A percentile compares a stretch with the other conserved stretches of the same genome.
Conservation (phyloP, 1,139 yeast genomes). For the Hyphopichia wangnamkhiaoensis region DNA sequence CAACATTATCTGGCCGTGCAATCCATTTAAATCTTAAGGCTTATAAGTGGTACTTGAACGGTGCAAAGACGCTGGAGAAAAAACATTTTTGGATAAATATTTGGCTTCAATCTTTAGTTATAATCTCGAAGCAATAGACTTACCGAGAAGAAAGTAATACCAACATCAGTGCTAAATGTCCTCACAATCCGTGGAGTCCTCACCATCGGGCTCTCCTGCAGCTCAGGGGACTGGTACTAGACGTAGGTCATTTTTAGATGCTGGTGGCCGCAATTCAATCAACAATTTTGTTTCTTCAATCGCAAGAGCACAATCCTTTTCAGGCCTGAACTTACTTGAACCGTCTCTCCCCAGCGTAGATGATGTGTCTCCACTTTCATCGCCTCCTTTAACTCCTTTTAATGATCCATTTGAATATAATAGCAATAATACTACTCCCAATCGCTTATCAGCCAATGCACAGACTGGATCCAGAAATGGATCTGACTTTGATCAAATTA, state of each 20-base stretch:
- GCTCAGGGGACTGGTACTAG: slow-evolving; percentile 29
- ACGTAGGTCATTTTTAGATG: slow-evolving; percentile 29
- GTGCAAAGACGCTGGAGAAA: too few species aligned
- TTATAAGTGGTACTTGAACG: too few species aligned
- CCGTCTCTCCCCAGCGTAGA: slow-evolving; percentile 10
- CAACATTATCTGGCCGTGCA: too few species aligned
- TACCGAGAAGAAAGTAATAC: background rate
- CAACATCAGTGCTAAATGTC: background rate
- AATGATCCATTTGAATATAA: background rate
- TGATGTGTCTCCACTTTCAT: slow-evolving; percentile 27
- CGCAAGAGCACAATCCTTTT: slow-evolving; percentile 69
- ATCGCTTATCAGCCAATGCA: too few species aligned
- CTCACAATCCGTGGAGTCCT: too few species aligned
- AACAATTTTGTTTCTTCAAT: slow-evolving; percentile 78
- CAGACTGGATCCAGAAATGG: background rate
- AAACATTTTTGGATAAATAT: too few species aligned
- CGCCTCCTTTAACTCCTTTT: slow-evolving; percentile 11
- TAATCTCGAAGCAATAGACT: too few species aligned
- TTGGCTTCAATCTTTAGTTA: too few species aligned
- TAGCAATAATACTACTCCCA: background rate
- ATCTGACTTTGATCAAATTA: slow-evolving; percentile 12
- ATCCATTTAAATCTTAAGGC: too few species aligned
- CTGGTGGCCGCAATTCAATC: slow-evolving; percentile 64
- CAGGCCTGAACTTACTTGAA: slow-evolving; percentile 29
- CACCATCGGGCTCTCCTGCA: too few species aligned